Evolutionary conservation across 768 basidiomycete species (phyloP), one percentile per base, ranked within the genome.

Genomic region (Mycena belliarum): DNA sequence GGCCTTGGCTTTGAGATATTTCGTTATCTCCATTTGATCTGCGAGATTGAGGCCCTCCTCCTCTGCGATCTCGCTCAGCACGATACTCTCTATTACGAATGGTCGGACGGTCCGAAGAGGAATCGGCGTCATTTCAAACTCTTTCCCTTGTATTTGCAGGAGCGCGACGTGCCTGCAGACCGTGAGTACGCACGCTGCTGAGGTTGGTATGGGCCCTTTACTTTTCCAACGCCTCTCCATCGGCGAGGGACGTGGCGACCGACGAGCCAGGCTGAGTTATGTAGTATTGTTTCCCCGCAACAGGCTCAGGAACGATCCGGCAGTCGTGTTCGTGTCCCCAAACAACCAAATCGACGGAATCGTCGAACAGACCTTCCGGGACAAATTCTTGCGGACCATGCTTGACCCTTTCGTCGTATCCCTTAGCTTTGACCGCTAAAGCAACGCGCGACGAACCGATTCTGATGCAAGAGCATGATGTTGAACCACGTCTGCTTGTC

Each of bases 281-380:
- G 66, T 83, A 87, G 74, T 99, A 99, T 16, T 82, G 82, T 71
- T 96, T 95, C 14, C 92, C 94, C 5, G 93, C 87, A 9, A 99
- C 96, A 6, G 86, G 82, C 66, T 97, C 93, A 0, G 97, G 96
- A 2, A 85, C 77, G 52, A 96, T 91, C 28, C 95, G 85, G 67
- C 96, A 98, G 71, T 98, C 97, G 69, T 99, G 97, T 71, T 99
- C 97, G 70, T 99, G 97, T 8, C 97, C 97, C 97, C 97, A 99
- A 2, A 99, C 79, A 8, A 99, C 92, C 16, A 99, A 81, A 65
- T 98, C 86, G 33, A 98, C 81, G 65, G 87, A 89, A 68, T 99
- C 93, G 68, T 98, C 96, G 64, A 99, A 99, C 86, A 98, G 90
- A 59, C 91, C 90, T 67, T 98, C 97, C 9, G 96, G 95, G 1